Conservation (phyloP, 805 yeast genomes). For the Jamesozyma lodderae region DNA sequence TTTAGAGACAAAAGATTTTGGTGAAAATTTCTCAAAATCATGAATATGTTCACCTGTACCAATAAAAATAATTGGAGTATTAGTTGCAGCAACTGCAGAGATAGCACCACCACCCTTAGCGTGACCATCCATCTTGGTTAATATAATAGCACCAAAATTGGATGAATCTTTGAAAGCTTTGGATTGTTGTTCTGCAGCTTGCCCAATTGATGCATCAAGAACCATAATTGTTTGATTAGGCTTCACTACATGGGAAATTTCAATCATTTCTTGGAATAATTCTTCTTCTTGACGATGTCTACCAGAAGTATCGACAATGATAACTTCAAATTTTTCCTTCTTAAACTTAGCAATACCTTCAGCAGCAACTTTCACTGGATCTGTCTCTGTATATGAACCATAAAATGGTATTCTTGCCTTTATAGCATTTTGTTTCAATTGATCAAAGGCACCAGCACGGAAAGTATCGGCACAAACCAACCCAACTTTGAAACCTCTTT, state of each 20-base stretch:
- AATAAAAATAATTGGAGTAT: slow-evolving; percentile 88
- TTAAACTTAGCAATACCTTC: slow-evolving; percentile 90
- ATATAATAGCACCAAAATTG: slow-evolving; percentile 87
- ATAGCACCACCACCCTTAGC: slow-evolving; percentile 99
- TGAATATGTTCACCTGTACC: slow-evolving; percentile 98
- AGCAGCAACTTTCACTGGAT: slow-evolving; percentile 84
- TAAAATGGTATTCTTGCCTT: slow-evolving; percentile 89
- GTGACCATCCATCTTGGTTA: slow-evolving; percentile 97
- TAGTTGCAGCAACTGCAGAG: slow-evolving; percentile 94
- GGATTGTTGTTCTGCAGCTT: slow-evolving; percentile 94
- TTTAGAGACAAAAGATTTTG: slow-evolving; percentile 82
- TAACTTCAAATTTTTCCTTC: slow-evolving; percentile 83
- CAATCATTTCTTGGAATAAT: slow-evolving; percentile 88
- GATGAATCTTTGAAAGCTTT: slow-evolving; percentile 88
- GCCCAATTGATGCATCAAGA: slow-evolving; percentile 94
- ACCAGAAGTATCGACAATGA: slow-evolving; percentile 96
- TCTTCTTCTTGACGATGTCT: slow-evolving; percentile 93
- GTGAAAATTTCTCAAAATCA: slow-evolving; percentile 86
- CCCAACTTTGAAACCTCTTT: slow-evolving; percentile 90
- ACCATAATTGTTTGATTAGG: slow-evolving; percentile 99
- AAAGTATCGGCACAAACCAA: slow-evolving; percentile 98
- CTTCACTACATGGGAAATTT: slow-evolving; percentile 74
- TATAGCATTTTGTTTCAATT: slow-evolving; percentile 92
- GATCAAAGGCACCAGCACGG: slow-evolving; percentile 99
- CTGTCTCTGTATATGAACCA: slow-evolving; percentile 92